Evolutionary conservation across 352 stramenopile genomes (phyloP), one percentile per base, ranked within the genome.

Genomic region (Phytophthora palmivora): DNA sequence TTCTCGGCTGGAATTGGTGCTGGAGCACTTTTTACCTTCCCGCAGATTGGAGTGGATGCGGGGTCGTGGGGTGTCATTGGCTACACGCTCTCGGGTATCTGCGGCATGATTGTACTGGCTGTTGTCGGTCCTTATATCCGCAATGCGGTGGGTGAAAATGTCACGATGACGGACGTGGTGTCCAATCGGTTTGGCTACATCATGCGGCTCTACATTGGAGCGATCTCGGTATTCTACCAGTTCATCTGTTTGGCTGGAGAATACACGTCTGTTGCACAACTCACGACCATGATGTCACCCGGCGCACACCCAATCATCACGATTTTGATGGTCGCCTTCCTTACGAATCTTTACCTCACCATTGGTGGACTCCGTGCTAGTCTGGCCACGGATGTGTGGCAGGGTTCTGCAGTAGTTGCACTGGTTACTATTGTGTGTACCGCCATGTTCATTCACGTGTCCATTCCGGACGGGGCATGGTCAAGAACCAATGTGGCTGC

Each of bases 221-320:
- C 86, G 51, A 82, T 91, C 42, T 78, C 84, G 15, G 65, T 91
- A 28, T 91, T 94, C 49, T 91, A 88, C 76, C 84, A 94, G 72
- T 90, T 93, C 53, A 89, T 93, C 70, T 93, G 78, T 33, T 61
- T 93, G 15, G 78, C 78, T 3, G 89, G 80, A 6, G 84, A 93
- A 60, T 65, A 89, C 53, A 91, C 84, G 34, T 78, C 54, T 5
- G 82, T 91, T 16, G 84, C 80, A 0, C 24, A 72, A n/a, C 61
- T 94, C 24, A 80, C 77, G 14, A 49, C 41, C 7, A 81, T 86
- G 50, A 54, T 91, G 28, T 82, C 77, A 3, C 80, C 82, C 0
- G 62, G 72, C 34, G 70, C 80, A 1, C 52, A 88, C 49, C 65
- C 81, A 28, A 62, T 85, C 4, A 44, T 68, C 9, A 61, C 59